A percentile compares a stretch with the other conserved stretches of the same genome.
These are phyloP conservation scores for Nitzschia sp. DNA, from an alignment of 108 stramenopile genomes.

Conservation along the genomic window DNA sequence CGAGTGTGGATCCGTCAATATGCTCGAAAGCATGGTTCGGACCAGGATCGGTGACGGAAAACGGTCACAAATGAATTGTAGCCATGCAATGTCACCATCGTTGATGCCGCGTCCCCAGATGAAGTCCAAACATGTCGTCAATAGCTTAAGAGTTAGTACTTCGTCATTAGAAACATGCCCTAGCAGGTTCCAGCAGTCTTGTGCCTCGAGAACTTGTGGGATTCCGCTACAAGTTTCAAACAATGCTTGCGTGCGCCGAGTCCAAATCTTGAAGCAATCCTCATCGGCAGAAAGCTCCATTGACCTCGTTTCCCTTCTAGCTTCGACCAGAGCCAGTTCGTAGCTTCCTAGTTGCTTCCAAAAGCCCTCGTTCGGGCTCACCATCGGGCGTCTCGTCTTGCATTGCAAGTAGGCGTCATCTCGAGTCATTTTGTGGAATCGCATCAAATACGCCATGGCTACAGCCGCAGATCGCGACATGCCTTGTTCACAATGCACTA, in stretches of 20 bases:
- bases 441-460: conserved; percentile 44
- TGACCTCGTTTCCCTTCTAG: too few relatives aligned
- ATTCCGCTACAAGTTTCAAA: neutral
- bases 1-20: conserved; percentile 9
- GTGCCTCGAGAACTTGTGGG: neutral
- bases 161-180: neutral
- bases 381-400: conserved; percentile 24
- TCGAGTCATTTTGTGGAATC: conserved; percentile 19
- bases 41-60: neutral
- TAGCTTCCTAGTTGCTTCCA: conserved; percentile 34
- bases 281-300: neutral
- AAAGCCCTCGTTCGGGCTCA: conserved; percentile 41
- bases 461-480: conserved; percentile 37
- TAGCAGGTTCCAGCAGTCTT: neutral
- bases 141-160: neutral
- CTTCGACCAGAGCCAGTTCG: neutral
- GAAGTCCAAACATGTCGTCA: conserved; percentile 23
- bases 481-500: conserved; percentile 48
- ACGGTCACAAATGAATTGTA: neutral
- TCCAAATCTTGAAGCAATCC: neutral
- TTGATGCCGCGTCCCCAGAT: conserved; percentile 36
- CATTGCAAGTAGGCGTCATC: conserved; percentile 28
- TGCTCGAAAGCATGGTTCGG: neutral
- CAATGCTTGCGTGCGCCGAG: neutral
- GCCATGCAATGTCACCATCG: conserved; percentile 30